A percentile compares a stretch with the other conserved stretches of the same genome.
Conservation (phyloP, 352 stramenopile genomes). For the Pythium apleroticum region DNA sequence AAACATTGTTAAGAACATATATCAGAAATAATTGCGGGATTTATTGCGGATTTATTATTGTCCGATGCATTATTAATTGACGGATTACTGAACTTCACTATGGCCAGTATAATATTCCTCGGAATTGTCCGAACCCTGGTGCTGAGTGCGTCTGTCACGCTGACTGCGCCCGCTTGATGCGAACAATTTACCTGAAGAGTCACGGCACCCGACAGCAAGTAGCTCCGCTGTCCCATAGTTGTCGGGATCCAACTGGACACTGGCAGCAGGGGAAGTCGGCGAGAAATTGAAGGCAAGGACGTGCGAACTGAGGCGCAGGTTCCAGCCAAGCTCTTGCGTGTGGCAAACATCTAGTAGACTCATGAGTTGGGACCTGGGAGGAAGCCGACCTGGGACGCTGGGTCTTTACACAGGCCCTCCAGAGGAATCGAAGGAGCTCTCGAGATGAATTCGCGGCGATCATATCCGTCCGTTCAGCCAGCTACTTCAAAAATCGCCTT, state of each 20-base stretch:
- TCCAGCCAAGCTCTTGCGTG: background rate
- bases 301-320: background rate
- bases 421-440: background rate
- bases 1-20: too few species aligned
- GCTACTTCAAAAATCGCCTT: slow-evolving; percentile 18
- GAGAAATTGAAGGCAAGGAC: background rate
- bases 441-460: background rate
- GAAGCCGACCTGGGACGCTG: background rate
- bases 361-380: background rate
- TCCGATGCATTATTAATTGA: too few species aligned
- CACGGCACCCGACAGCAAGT: background rate
- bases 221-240: background rate
- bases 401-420: background rate
- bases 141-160: background rate
- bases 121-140: too few species aligned
- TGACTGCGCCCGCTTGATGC: background rate
- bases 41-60: too few species aligned
- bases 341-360: background rate
- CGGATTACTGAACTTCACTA: too few species aligned
- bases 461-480: background rate
- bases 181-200: background rate
- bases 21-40: too few species aligned
- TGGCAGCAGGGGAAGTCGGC: background rate
- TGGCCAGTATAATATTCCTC: too few species aligned
- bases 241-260: slow-evolving; percentile 1